Evolutionary conservation across 1,284 basidiomycete species (phyloP).

Genomic region (Puccinia polysora): DNA sequence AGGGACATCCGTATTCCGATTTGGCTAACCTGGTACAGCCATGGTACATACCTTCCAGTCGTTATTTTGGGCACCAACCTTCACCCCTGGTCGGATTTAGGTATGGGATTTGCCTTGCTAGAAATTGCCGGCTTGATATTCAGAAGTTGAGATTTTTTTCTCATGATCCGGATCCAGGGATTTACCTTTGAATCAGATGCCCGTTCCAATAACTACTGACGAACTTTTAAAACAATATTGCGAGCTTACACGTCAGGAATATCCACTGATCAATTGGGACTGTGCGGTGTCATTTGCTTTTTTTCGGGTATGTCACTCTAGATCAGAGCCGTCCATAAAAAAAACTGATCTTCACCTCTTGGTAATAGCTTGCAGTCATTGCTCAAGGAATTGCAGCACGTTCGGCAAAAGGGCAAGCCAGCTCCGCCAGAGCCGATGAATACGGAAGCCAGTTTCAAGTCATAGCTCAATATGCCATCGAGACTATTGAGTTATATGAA

Average conservation of each 20-base stretch:
- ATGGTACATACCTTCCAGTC: slow-evolving; percentile 64
- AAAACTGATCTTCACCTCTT: slow-evolving; percentile 48
- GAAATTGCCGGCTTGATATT: slow-evolving; percentile 32
- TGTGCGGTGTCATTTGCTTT: slow-evolving; percentile 82
- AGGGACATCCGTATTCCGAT: slow-evolving; percentile 71
- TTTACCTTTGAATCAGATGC: slow-evolving; percentile 58
- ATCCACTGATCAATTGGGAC: slow-evolving; percentile 69
- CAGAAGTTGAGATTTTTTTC: background rate
- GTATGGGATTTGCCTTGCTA: slow-evolving; percentile 41
- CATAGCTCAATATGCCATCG: slow-evolving; percentile 63
- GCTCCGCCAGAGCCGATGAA: slow-evolving; percentile 67
- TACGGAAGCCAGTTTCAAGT: slow-evolving; percentile 62
- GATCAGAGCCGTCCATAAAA: slow-evolving; percentile 48
- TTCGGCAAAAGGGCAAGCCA: slow-evolving; percentile 75
- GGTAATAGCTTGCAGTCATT: slow-evolving; percentile 69
- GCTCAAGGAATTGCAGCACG: slow-evolving; percentile 89
- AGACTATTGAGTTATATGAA: slow-evolving; percentile 58
- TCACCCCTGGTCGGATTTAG: slow-evolving; percentile 49
- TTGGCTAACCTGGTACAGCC: slow-evolving; percentile 82
- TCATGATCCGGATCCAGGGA: slow-evolving; percentile 57
- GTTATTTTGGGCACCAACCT: slow-evolving; percentile 48
- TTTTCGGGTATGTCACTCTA: slow-evolving; percentile 63
- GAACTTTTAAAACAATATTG: slow-evolving; percentile 74
- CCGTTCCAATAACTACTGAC: slow-evolving; percentile 62
- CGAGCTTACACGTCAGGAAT: slow-evolving; percentile 60